These are phyloP conservation scores for Lippia alba DNA, from an alignment of 305 asterid genomes.

Conservation along the genomic window DNA sequence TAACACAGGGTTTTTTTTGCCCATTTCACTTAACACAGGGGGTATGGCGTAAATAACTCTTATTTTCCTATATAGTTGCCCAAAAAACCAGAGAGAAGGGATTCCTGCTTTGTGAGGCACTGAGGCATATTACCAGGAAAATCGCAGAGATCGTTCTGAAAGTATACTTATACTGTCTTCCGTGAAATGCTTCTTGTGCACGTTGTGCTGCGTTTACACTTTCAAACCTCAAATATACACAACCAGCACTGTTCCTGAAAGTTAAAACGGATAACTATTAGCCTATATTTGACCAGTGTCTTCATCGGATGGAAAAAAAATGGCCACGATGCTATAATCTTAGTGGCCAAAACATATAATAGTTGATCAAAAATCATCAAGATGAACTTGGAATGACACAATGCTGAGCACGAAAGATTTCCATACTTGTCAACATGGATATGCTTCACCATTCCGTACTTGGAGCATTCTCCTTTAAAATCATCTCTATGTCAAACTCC, in stretches of 20 bases:
- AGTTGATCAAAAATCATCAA: background rate
- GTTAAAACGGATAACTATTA: conserved; percentile 20
- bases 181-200: conserved; percentile 95
- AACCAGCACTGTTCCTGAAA: conserved; percentile 87
- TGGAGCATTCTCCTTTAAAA: conserved; percentile 88
- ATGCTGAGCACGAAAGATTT: too few relatives aligned
- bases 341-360: too few relatives aligned
- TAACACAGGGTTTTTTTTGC: too few relatives aligned
- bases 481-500: conserved; percentile 88
- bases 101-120: too few relatives aligned
- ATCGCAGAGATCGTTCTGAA: conserved; percentile 90
- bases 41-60: too few relatives aligned
- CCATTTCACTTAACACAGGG: too few relatives aligned
- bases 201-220: conserved; percentile 74
- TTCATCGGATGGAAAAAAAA: background rate
- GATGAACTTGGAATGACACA: too few relatives aligned
- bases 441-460: conserved; percentile 85
- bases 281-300: background rate
- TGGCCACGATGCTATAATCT: too few relatives aligned
- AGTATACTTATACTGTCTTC: conserved; percentile 99
- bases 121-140: conserved; percentile 63
- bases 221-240: conserved; percentile 87
- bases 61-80: too few relatives aligned
- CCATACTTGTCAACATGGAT: conserved; percentile 89
- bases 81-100: too few relatives aligned